Conservation (phyloP, 1,139 yeast genomes). For the Suhomyces guaymorum region DNA sequence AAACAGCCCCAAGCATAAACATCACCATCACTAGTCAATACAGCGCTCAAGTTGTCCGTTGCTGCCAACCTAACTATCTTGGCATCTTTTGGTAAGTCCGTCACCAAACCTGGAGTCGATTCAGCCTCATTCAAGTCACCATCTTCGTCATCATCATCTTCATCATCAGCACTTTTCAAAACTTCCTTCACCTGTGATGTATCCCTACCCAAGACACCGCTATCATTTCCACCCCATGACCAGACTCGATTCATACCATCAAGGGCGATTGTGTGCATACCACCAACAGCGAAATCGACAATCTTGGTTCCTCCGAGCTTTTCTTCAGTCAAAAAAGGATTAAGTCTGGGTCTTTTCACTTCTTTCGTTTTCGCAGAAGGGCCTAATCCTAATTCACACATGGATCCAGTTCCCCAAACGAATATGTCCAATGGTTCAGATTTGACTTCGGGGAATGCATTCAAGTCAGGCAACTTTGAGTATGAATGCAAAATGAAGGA, state of each 20-base stretch:
- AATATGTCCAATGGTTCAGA: conserved; percentile 66
- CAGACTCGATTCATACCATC: conserved; percentile 74
- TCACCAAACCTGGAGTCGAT: conserved; percentile 81
- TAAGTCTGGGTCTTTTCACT: conserved; percentile 91
- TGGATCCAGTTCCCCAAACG: conserved; percentile 95
- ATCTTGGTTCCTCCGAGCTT: conserved; percentile 53
- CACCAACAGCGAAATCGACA: conserved; percentile 90
- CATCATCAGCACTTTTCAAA: conserved; percentile 65
- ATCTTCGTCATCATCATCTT: conserved; percentile 61
- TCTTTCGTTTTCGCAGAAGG: conserved; percentile 86
- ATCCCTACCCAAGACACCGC: conserved; percentile 89
- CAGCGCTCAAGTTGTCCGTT: conserved; percentile 87
- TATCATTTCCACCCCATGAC: conserved; percentile 98
- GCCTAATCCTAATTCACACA: conserved; percentile 96
- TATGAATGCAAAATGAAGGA: conserved; percentile 50
- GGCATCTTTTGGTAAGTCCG: conserved; percentile 54
- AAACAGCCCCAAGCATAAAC: conserved; percentile 98
- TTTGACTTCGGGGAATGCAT: conserved; percentile 38
- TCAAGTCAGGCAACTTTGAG: conserved; percentile 49
- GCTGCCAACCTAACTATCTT: conserved; percentile 84
- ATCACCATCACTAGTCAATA: conserved; percentile 75
- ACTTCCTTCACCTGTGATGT: conserved; percentile 63
- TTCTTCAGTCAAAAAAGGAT: conserved; percentile 67
- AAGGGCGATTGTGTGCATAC: conserved; percentile 88
- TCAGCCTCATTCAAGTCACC: conserved; percentile 87